These are phyloP conservation scores for Fusarium papillatum DNA, from an alignment of 2,329 filamentous ascomycete genomes.

Conservation along the genomic window DNA sequence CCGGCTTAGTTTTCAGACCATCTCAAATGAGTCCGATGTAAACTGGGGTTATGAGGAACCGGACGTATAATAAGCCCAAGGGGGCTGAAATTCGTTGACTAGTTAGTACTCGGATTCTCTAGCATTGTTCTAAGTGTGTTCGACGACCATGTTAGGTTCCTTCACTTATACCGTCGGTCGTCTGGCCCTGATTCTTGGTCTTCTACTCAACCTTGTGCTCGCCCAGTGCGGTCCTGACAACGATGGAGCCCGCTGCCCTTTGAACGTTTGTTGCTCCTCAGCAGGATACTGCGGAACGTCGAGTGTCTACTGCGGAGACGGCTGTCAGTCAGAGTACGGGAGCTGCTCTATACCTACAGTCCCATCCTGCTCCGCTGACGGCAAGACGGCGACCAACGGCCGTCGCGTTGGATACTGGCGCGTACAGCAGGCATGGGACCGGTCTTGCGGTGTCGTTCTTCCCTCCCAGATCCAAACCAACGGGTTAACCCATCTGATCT, in stretches of 20 bases:
- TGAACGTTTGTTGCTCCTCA: constrained; percentile 7
- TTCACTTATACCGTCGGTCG: not conserved
- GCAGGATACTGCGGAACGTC: constrained; percentile 9
- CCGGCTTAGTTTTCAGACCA: not conserved
- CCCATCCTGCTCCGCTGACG: constrained; percentile 7
- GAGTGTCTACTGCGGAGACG: constrained; percentile 6
- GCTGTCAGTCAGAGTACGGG: constrained; percentile 12
- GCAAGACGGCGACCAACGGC: constrained; percentile 5
- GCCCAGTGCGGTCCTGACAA: constrained; percentile 12
- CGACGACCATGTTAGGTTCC: not conserved
- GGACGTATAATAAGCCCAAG: not conserved
- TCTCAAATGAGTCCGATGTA: not conserved
- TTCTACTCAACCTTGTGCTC: not conserved
- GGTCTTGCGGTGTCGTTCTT: constrained; percentile 11
- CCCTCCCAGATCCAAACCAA: constrained; percentile 13
- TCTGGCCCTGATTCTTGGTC: constrained; percentile 8
- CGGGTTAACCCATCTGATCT: constrained; percentile 13
- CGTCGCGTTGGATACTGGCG: constrained; percentile 12
- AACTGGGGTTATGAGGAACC: not conserved
- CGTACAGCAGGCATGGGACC: constrained; percentile 11
- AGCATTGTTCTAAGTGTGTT: not conserved
- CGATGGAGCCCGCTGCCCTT: constrained; percentile 5
- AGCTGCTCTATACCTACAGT: constrained; percentile 8
- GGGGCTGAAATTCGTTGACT: not conserved
- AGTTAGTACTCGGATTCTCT: not conserved